phyloP scores from a whole-genome alignment of 768 basidiomycete genomes.

The button mushroom (Agaricus bisporus) region DNA sequence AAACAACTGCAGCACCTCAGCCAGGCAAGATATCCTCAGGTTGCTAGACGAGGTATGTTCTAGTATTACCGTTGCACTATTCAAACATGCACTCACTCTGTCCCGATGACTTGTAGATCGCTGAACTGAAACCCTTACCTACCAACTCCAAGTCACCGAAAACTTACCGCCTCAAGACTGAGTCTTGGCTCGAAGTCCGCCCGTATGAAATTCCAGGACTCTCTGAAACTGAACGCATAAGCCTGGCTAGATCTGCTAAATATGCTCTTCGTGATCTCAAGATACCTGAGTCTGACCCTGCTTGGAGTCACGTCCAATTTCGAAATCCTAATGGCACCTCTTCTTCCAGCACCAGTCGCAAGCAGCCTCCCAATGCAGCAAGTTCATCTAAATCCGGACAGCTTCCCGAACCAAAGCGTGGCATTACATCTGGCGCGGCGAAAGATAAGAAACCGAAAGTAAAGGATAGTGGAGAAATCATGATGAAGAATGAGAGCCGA shows the following conservation, averaged over 20 bases:
- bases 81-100: neutral
- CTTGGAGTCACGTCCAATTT: constrained; percentile 50
- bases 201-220: constrained; percentile 58
- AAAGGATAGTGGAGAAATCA: constrained; percentile 33
- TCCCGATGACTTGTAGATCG: constrained; percentile 34
- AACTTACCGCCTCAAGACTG: constrained; percentile 48
- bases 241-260: constrained; percentile 49
- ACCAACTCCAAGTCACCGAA: constrained; percentile 30
- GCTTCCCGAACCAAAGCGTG: constrained; percentile 32
- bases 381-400: constrained; percentile 4
- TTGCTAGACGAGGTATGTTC: constrained; percentile 43
- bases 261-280: constrained; percentile 39
- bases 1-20: constrained; percentile 23
- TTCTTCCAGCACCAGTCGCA: neutral
- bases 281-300: constrained; percentile 53
- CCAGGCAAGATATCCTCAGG: constrained; percentile 37
- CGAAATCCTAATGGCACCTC: constrained; percentile 14
- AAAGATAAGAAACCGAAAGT: constrained; percentile 44
- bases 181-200: constrained; percentile 63
- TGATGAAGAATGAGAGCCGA: constrained; percentile 43
- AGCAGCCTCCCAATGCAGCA: constrained; percentile 1
- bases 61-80: neutral
- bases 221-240: constrained; percentile 37
- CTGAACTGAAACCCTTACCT: constrained; percentile 31
- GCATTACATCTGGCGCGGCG: constrained; percentile 36